These are phyloP conservation scores for Candida broadrunensis DNA, from an alignment of 805 yeast genomes.

Conservation along the genomic window DNA sequence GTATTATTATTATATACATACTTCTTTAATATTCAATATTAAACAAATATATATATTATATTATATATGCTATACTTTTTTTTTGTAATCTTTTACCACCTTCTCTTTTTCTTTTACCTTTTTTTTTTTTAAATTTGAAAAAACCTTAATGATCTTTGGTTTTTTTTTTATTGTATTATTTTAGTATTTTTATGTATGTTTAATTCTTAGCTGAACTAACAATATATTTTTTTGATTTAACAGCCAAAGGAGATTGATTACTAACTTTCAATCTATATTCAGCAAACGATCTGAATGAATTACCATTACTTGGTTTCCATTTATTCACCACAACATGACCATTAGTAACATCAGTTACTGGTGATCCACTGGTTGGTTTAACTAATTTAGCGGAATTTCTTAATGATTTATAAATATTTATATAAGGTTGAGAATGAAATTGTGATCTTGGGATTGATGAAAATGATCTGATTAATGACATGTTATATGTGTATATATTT, in stretches of 20 bases:
- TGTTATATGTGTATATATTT: no score
- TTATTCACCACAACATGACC: constrained; percentile 14
- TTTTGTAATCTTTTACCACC: no score
- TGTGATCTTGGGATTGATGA: background rate
- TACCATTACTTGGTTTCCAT: constrained; percentile 38
- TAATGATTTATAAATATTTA: background rate
- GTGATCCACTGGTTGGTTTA: background rate
- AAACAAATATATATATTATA: no score
- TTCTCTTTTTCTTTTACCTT: no score
- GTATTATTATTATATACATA: no score
- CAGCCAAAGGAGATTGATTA: constrained; percentile 37
- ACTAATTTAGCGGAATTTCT: constrained; percentile 1
- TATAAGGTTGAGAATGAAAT: background rate
- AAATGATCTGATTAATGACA: no score
- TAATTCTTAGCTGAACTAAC: background rate
- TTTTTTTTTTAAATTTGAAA: no score
- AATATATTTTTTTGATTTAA: constrained; percentile 6
- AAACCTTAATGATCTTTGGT: no score
- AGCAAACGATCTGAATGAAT: constrained; percentile 41
- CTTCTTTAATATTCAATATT: no score
- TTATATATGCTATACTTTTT: no score
- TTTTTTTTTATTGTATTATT: no score
- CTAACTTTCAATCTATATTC: constrained; percentile 42
- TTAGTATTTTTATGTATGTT: no score
- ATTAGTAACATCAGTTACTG: constrained; percentile 6